Base-by-base conservation (phyloP, 225 moss, liverwort and hornwort genomes). In the Lunularia cruciata region DNA sequence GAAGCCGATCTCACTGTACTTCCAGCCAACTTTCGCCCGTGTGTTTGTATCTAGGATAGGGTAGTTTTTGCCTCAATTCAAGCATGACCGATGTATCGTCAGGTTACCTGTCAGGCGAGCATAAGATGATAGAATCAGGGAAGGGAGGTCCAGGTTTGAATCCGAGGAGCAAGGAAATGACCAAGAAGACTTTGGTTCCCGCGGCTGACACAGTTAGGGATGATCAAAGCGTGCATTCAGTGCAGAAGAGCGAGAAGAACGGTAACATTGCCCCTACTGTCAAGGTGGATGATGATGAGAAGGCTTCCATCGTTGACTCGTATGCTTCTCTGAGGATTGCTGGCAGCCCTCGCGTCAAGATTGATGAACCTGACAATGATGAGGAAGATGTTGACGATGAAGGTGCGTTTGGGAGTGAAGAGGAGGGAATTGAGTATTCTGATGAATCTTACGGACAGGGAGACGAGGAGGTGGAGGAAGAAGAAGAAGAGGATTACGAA, bases 261-360 rank as follows among this genome's bases (percentile, higher is more conserved):
- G 60, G 39, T 7, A 72, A 71, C 47, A 27, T 40, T 18, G 42
- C 57, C 0, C 69, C 56, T 19, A 40, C 68, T 39, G 37, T 54
- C 40, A 58, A 33, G 46, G 49, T 51, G 14, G 80, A 72, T 56
- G 63, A 75, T 49, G 71, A 68, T 63, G 72, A 65, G 32, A 68
- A 25, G 25, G 47, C 48, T 14, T 36, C 69, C 26, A 53, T 35
- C 23, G 28, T 34, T n/a, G 76, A 76, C 58, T 62, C 76, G 22
- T 80, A 80, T 69, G 72, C 63, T 15, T 49, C 68, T 26, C 40
- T 80, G 68, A 75, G 76, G 49, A 65, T 80, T 73, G 80, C 80
- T 30, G 72, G 70, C 57, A 62, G 71, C 36, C 62, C 76, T 72
- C 60, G 67, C 27, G 34, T 75, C 9, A 60, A 63, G 25, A 60